Base-by-base conservation (phyloP, 495 filamentous ascomycete genomes). In the Oidiodendron maius region DNA sequence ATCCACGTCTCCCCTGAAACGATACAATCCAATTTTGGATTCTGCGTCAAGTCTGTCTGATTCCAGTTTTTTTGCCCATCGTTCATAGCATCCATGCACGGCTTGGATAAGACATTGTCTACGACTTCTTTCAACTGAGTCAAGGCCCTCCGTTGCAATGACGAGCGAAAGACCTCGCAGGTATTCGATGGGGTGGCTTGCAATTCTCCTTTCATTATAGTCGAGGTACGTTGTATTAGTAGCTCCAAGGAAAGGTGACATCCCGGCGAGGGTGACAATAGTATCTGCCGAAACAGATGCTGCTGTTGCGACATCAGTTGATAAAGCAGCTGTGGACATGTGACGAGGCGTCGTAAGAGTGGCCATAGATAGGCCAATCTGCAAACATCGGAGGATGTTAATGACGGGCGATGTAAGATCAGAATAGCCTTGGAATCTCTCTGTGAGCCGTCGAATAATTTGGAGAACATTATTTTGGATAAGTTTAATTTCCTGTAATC, bases 341-440 rank as follows among this genome's bases (percentile, higher is more conserved):
- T n/a, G n/a, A 30, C 5, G 12, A 12, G 26, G 26, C 26, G 26
- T 30, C 12, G 26, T 12, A 34, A 71, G 59, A 23, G 56, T 71
- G 30, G 72, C 71, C 23, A 95, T 64, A 13, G 76, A 83, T 24
- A 95, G 59, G 11, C 90, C 89, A 47, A 91, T 61, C 52, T 85
- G 83, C 10, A 99, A 71, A 46, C 87, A 83, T 45, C 86, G 80
- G 8, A 97, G 73, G 55, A 96, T 89, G 38, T 84, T 87, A 49
- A 91, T 72, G 34, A 89, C 69, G 2, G 91, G 91, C 40, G 74
- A 72, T 0, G 84, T 84, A 40, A 97, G 72, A 63, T 99, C 93
- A 46, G 87, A 84, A 55, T 95, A 97, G 25, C 77, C 80, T 35
- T 78, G 74, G 60, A 86, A 91, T 17, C 80, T 71, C 1, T 74